Evolutionary conservation across 306 rosid genomes (phyloP).

Genomic region (Pterocarpus santalinus): DNA sequence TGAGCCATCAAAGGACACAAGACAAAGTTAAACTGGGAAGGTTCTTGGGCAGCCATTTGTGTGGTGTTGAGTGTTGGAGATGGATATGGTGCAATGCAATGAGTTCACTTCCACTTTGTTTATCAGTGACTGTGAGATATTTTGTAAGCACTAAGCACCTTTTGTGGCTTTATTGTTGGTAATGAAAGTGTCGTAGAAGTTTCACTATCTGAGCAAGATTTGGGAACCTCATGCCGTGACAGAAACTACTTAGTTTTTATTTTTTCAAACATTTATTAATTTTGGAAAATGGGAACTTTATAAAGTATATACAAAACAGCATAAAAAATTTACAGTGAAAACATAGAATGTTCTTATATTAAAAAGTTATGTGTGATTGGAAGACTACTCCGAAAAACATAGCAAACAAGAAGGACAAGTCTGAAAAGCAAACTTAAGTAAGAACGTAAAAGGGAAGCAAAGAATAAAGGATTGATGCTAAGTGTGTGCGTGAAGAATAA

Average conservation of each 20-base stretch:
- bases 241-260: too few relatives aligned
- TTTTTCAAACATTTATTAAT: too few relatives aligned
- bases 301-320: too few relatives aligned
- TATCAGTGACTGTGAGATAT: not conserved
- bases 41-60: not conserved
- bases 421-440: not conserved
- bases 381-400: not conserved
- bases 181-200: not conserved
- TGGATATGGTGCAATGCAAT: not conserved
- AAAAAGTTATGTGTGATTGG: not conserved
- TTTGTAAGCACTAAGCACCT: not conserved
- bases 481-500: not conserved
- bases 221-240: too few relatives aligned
- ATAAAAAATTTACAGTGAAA: too few relatives aligned
- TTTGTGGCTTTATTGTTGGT: not conserved
- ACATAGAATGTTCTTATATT: too few relatives aligned
- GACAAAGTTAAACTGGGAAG: conserved; percentile 27
- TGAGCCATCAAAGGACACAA: conserved; percentile 50
- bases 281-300: too few relatives aligned
- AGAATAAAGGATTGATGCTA: not conserved
- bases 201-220: not conserved
- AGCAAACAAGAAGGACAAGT: not conserved
- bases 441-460: conserved; percentile 6
- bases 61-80: not conserved
- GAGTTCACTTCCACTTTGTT: not conserved